A percentile compares a stretch with the other conserved stretches of the same genome.
Evolutionary conservation across 2,329 filamentous ascomycete genomes (phyloP).

Genomic region (Venturia aucupariae): DNA sequence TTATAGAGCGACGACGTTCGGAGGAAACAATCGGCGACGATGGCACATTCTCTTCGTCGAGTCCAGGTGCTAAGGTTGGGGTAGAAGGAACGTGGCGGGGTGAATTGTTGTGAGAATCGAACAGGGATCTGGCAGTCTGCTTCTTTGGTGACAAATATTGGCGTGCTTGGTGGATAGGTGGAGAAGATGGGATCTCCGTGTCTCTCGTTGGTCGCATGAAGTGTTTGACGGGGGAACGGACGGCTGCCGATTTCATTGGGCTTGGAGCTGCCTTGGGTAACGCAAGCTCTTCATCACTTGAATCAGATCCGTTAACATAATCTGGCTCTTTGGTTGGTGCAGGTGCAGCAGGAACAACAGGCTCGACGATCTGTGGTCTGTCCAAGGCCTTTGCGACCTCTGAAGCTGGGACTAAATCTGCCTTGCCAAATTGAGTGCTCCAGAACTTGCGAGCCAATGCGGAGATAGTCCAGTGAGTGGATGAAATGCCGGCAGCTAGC

Average conservation of each 20-base stretch:
- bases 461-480: not conserved
- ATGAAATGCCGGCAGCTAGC: not conserved
- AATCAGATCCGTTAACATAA: not conserved
- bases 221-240: not conserved
- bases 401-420: not conserved
- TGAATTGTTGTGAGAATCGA: not conserved
- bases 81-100: not conserved
- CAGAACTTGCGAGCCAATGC: not conserved
- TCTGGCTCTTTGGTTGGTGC: not conserved
- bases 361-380: not conserved
- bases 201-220: not conserved
- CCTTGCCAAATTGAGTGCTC: not conserved
- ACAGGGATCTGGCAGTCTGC: not conserved
- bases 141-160: not conserved
- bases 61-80: not conserved
- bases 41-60: slow-evolving; percentile 3
- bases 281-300: not conserved
- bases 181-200: not conserved
- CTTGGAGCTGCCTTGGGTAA: not conserved
- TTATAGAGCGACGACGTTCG: not conserved
- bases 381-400: not conserved
- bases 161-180: not conserved
- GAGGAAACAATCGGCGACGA: slow-evolving; percentile 8
- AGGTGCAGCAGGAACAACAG: not conserved
- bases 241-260: not conserved